Percentiles rank a stretch among this genome's conserved stretches.
These are phyloP conservation scores for Melaleuca quinquenervia DNA, from an alignment of 345 rosid genomes.

Conservation along the genomic window DNA sequence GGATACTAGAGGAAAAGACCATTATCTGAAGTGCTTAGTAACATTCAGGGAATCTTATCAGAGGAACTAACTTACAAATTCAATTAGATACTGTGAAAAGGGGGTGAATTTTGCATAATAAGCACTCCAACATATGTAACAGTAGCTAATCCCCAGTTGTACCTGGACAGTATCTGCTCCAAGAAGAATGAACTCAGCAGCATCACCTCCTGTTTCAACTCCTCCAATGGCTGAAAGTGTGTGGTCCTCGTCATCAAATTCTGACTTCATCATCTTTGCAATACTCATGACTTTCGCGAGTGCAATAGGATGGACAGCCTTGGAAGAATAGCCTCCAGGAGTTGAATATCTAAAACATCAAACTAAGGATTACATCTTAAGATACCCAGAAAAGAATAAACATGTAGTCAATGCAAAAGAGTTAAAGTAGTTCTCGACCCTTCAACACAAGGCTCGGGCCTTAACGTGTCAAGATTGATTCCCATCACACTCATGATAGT, in stretches of 20 bases:
- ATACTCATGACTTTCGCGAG: constrained; percentile 85
- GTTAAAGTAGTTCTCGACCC: constrained; percentile 45
- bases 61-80: background rate
- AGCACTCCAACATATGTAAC: background rate
- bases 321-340: constrained; percentile 93
- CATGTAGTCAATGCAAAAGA: background rate
- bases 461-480: constrained; percentile 65
- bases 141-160: background rate
- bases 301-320: constrained; percentile 95
- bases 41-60: background rate
- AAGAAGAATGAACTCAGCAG: constrained; percentile 89
- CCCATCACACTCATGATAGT: constrained; percentile 99
- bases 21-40: background rate
- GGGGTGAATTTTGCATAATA: background rate
- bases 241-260: constrained; percentile 39
- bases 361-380: background rate
- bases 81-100: background rate
- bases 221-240: constrained; percentile 96
- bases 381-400: background rate
- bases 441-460: constrained; percentile 96
- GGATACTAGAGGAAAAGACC: background rate
- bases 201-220: constrained; percentile 86
- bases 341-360: constrained; percentile 67
- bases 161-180: constrained; percentile 97
- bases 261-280: constrained; percentile 81